A percentile compares a stretch with the other conserved stretches of the same genome.
Conservation (phyloP, 345 rosid genomes). For the Clarkia xantiana region DNA sequence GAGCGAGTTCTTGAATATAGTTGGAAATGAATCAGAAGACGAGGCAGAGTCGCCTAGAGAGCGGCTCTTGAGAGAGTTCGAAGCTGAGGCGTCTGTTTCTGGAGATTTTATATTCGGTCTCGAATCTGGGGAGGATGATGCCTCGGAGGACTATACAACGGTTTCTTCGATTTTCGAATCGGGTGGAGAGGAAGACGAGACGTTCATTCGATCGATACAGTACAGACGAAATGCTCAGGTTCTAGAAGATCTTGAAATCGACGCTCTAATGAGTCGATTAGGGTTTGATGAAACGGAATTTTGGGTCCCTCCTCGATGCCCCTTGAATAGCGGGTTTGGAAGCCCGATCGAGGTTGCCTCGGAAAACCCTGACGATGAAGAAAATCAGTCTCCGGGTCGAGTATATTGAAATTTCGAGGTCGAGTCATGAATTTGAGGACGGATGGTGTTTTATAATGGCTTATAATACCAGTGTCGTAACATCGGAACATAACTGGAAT, state of each 20-base stretch:
- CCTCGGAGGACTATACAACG: constrained; percentile 22
- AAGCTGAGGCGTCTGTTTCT: constrained; percentile 44
- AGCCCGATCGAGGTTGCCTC: constrained; percentile 55
- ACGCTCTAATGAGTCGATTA: constrained; percentile 44
- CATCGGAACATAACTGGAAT: no score
- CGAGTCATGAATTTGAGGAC: no score
- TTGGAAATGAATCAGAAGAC: constrained; percentile 39
- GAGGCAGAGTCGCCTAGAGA: constrained; percentile 76
- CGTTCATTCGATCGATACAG: constrained; percentile 17
- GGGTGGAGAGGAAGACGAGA: constrained; percentile 24
- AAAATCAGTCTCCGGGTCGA: constrained; percentile 17
- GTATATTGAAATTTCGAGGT: no score
- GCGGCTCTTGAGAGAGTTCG: constrained; percentile 58
- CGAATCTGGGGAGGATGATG: constrained; percentile 13
- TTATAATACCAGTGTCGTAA: no score
- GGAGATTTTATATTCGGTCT: constrained; percentile 26
- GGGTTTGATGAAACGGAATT: constrained; percentile 44
- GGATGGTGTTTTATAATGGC: no score
- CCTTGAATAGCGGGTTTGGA: constrained; percentile 57
- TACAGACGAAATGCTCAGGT: constrained; percentile 36
- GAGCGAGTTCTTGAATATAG: constrained; percentile 53
- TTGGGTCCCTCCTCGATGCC: constrained; percentile 21
- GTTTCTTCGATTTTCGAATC: constrained; percentile 20
- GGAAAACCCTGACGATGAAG: constrained; percentile 19
- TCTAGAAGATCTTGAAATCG: constrained; percentile 61